phyloP scores from a whole-genome alignment of 1,284 basidiomycete genomes.

The Sporisorium graminicola region DNA sequence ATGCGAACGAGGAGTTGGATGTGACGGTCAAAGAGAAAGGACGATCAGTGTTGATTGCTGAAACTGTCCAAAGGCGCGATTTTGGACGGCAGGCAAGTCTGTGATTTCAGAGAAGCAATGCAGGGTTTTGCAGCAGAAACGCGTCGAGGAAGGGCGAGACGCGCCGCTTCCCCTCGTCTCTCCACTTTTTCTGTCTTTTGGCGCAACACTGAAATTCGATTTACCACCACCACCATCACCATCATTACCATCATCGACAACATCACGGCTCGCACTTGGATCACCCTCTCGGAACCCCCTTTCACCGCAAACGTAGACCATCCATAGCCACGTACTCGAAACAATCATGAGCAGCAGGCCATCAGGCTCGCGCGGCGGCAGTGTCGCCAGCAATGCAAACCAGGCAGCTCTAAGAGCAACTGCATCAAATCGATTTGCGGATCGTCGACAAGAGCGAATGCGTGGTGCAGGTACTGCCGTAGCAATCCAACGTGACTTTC shows the following conservation, averaged over 20 bases:
- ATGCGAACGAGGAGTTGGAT: background rate
- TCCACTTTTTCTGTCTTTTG: background rate
- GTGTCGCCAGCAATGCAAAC: constrained; percentile 19
- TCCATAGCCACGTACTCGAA: background rate
- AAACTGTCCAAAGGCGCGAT: background rate
- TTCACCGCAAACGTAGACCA: background rate
- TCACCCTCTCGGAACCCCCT: background rate
- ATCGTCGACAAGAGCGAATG: constrained; percentile 52
- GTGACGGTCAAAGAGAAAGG: background rate
- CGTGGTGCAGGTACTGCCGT: constrained; percentile 49
- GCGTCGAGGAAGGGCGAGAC: constrained; percentile 3
- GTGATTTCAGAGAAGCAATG: background rate
- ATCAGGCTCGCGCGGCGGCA: constrained; percentile 17
- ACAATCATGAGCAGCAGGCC: constrained; percentile 26
- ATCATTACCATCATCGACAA: background rate
- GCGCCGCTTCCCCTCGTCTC: constrained; percentile 3
- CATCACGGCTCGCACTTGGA: background rate
- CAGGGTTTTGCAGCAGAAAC: constrained; percentile 2
- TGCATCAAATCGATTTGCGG: constrained; percentile 43
- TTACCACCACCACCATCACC: background rate
- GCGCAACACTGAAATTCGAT: constrained; percentile 2
- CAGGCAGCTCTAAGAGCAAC: constrained; percentile 13
- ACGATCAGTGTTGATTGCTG: constrained; percentile 1
- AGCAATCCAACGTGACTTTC: constrained; percentile 51
- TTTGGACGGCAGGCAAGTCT: background rate